Evolutionary conservation across 345 rosid species (phyloP), one percentile per base, ranked within the genome.

Genomic region (Clausena lansium): DNA sequence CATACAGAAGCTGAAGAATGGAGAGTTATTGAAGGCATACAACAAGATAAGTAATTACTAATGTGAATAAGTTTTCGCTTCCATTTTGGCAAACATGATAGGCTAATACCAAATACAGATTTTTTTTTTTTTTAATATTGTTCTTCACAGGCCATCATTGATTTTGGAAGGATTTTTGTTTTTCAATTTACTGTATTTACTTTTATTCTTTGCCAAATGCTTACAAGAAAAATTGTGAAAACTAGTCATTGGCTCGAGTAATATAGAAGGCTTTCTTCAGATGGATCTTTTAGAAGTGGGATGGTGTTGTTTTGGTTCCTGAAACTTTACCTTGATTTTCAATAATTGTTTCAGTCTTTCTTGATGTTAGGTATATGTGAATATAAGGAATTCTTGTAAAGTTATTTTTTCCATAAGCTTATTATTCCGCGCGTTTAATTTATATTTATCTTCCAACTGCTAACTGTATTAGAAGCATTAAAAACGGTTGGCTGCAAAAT

Each of bases 81-180:
- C 32, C 7, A 17, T 55, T 50, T 67, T 66, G 60, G 32, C 70
- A 60, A 75, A 61, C 55, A 45, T 28, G 32, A 74, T 58, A 45
- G 83, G 77, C 78, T 81, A 52, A 52, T 52, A 4, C 57, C 20
- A 78, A 79, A 71, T 61, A 70, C 69, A 68, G 36, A 4, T 54
- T 76, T 69, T 62, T 30, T 35, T 35, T 41, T 27, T 61, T 28
- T 55, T 30, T 36, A 4, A 45, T 11, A 45, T 50, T 36, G 9
- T 76, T 66, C 67, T 27, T 59, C 71, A 33, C 73, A 11, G 20
- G 65, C 75, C 63, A 47, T 82, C 38, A 30, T 74, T 35, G 79
- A 50, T 58, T 65, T 57, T 22, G 70, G 70, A 11, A 57, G 28
- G 38, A 19, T 36, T 19, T n/a, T 74, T 70, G 20, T 64, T 50